Evolutionary conservation across 225 moss, liverwort and hornwort species (phyloP), one percentile per base, ranked within the genome.

Genomic region (Physcomitrellopsis africana): DNA sequence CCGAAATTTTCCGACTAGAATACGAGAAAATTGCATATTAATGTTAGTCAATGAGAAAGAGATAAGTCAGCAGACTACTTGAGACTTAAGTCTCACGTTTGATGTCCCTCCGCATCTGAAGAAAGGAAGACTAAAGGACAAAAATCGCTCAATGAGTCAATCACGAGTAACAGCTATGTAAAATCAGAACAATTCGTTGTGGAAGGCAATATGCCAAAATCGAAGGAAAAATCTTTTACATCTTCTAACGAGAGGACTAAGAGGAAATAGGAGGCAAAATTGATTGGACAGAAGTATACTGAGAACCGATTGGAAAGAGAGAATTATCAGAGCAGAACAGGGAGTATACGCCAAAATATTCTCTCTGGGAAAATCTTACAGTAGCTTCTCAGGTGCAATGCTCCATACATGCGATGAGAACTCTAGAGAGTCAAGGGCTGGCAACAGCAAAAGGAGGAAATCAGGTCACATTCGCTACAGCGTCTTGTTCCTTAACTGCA

Each of bases 391-490:
- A 53, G 64, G 56, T 52, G 41, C 6, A 12, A 66, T 75, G 48
- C 46, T 43, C n/a, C n/a, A n/a, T n/a, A n/a, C 63, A 41, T 53
- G 37, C 32, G 10, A 56, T 70, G 10, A 16, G 11, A 17, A 17
- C 16, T 57, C 29, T 61, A 27, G 18, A 48, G 48, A 10, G 14
- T 14, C 11, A 14, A 52, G 11, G 15, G 15, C 44, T 27, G 27
- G 10, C 67, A 29, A 67, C 17, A 26, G 48, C 23, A 17, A 19
- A 15, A 10, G 58, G 16, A 72, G 13, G 51, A 22, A 63, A 9
- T 60, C 68, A 60, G 57, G 63, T 61, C 43, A 73, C 53, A 69
- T 65, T 14, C 54, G 15, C 73, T 19, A 55, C 43, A 17, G 4
- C 44, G 41, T 60, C 70, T 54, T 63, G 20, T 17, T 23, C 5